Evolutionary conservation across 2,329 filamentous ascomycete genomes (phyloP).

Genomic region (Alternaria angustiovoidea): DNA sequence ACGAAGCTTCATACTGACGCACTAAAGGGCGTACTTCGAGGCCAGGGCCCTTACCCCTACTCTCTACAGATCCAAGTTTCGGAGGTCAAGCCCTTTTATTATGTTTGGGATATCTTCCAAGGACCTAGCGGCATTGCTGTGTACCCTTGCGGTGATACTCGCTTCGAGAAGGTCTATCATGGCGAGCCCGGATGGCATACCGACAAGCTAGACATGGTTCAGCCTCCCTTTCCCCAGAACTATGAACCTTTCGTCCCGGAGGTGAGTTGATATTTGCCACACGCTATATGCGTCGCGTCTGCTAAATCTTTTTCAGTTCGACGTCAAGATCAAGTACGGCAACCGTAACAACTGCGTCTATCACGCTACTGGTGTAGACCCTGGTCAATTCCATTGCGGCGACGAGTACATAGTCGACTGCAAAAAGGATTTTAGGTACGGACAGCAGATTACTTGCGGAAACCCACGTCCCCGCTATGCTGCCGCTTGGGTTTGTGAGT

Average conservation of each 20-base stretch:
- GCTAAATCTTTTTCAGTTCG: not conserved
- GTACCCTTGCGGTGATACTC: slow-evolving; percentile 1
- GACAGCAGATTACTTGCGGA: not conserved
- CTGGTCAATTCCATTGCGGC: not conserved
- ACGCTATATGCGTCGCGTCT: not conserved
- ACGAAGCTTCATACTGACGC: not conserved
- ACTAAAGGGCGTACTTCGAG: not conserved
- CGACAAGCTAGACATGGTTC: not conserved
- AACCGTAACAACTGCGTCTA: not conserved
- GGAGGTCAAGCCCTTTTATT: not conserved
- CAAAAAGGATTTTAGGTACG: not conserved
- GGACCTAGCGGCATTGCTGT: slow-evolving; percentile 7
- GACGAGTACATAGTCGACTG: slow-evolving; percentile 6
- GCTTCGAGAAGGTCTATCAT: slow-evolving; percentile 6
- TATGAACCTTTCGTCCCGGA: not conserved
- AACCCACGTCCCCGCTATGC: not conserved
- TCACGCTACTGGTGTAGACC: not conserved
- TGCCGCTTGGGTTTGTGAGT: not conserved
- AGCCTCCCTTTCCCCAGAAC: not conserved
- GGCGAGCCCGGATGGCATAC: slow-evolving; percentile 1
- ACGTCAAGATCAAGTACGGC: not conserved
- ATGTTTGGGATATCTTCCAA: slow-evolving; percentile 6
- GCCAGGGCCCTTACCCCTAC: not conserved
- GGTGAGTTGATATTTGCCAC: not conserved
- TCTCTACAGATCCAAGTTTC: slow-evolving; percentile 2